Conservation (phyloP, 2,329 filamentous ascomycete genomes). For the Dactylellina leptospora region DNA sequence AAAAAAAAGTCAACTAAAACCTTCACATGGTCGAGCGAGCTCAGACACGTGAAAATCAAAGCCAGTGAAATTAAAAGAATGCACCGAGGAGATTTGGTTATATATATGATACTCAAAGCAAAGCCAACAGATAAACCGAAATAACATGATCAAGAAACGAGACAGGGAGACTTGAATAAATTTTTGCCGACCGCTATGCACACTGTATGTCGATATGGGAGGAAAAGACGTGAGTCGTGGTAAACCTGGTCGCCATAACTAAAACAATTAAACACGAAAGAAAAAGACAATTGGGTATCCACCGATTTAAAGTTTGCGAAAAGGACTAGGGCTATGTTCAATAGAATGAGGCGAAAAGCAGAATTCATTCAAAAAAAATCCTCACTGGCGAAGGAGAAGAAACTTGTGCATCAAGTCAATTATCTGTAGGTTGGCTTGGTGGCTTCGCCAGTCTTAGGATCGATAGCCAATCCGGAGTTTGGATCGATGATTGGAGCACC, state of each 20-base stretch:
- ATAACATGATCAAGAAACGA: constrained; percentile 7
- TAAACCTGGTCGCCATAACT: constrained; percentile 40
- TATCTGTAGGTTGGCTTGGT: constrained; percentile 46
- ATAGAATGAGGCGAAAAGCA: constrained; percentile 15
- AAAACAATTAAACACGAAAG: constrained; percentile 9
- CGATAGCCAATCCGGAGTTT: constrained; percentile 52
- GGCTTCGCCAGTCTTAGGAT: constrained; percentile 52
- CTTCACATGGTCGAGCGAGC: constrained; percentile 29
- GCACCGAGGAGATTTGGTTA: constrained; percentile 1
- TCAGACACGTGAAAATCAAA: constrained; percentile 5
- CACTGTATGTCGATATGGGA: constrained; percentile 25
- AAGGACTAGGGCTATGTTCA: constrained; percentile 50
- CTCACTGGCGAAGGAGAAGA: constrained; percentile 23
- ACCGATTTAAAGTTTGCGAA: constrained; percentile 31
- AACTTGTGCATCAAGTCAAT: constrained; percentile 4
- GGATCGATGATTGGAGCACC: constrained; percentile 52
- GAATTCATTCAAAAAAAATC: constrained; percentile 38
- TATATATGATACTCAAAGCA: constrained; percentile 24
- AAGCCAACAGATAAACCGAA: constrained; percentile 9
- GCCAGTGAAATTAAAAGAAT: constrained; percentile 31
- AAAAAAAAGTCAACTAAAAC: constrained; percentile 5
- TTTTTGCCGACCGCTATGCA: constrained; percentile 35
- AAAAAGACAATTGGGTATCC: constrained; percentile 50
- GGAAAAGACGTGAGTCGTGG: constrained; percentile 50
- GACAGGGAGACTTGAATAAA: background rate